Evolutionary conservation across 225 moss, liverwort and hornwort species (phyloP).

Genomic region (Thuidium tamariscinum): DNA sequence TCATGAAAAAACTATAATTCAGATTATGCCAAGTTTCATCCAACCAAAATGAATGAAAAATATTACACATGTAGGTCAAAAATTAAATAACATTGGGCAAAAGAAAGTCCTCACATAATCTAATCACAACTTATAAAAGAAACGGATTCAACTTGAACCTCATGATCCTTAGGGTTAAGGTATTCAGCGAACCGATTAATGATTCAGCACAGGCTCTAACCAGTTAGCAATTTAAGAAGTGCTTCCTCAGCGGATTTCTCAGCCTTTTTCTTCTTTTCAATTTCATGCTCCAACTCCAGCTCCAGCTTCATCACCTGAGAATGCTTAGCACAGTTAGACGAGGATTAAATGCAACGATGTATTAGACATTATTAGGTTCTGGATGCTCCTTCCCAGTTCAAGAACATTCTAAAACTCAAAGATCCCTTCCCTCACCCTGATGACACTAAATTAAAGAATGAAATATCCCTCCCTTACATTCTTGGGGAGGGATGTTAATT

Average conservation of each 20-base stretch:
- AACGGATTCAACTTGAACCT: neutral
- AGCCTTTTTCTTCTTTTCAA: constrained; percentile 4
- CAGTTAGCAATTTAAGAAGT: constrained; percentile 6
- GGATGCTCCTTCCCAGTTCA: neutral
- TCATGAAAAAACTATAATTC: neutral
- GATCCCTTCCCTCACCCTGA: neutral
- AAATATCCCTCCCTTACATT: neutral
- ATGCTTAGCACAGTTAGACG: neutral
- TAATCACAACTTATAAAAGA: neutral
- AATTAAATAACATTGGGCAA: neutral
- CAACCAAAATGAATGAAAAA: neutral
- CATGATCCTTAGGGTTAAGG: neutral
- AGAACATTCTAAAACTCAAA: neutral
- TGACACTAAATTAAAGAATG: neutral
- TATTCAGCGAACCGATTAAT: neutral
- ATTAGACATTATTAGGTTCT: neutral
- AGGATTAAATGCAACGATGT: neutral
- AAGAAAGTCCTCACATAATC: neutral
- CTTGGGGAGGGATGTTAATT: neutral
- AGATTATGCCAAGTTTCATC: neutral
- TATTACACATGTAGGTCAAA: neutral
- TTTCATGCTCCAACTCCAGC: constrained; percentile 3
- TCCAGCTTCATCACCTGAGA: constrained; percentile 18
- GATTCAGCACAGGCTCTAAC: neutral
- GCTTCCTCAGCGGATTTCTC: constrained; percentile 13